phyloP scores from a whole-genome alignment of 31 red algal species.

The Bonnemaisonia californica region DNA sequence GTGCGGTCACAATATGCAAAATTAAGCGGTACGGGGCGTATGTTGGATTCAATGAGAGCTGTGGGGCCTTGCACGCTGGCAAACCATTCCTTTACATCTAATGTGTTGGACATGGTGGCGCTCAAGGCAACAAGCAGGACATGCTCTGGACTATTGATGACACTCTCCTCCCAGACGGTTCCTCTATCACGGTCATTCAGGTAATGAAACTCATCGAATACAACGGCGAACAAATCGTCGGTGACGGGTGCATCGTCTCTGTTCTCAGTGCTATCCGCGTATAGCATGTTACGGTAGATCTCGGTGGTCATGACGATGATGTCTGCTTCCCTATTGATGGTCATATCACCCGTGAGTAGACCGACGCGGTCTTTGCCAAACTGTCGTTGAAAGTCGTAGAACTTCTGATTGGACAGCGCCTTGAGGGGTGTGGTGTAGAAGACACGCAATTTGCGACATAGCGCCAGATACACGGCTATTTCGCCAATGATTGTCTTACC shows the following conservation, averaged over 20 bases:
- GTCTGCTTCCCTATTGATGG: conserved; percentile 79
- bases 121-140: conserved; percentile 84
- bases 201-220: conserved; percentile 99
- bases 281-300: conserved; percentile 99
- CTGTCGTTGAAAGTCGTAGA: conserved; percentile 80
- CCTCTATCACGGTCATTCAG: conserved; percentile 91
- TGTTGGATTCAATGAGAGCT: conserved; percentile 52
- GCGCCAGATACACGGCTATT: conserved; percentile 86
- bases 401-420: conserved; percentile 98
- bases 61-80: conserved; percentile 83
- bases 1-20: conserved; percentile 75
- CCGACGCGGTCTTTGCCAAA: conserved; percentile 82
- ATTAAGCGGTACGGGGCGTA: conserved; percentile 89
- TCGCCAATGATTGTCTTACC: conserved; percentile 98
- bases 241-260: conserved; percentile 13
- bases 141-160: conserved; percentile 85
- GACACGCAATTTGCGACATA: conserved; percentile 63
- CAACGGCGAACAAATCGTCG: conserved; percentile 83
- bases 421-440: conserved; percentile 99
- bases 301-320: conserved; percentile 98
- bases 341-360: conserved; percentile 90
- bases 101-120: conserved; percentile 91
- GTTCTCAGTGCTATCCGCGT: conserved; percentile 56
- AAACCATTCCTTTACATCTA: conserved; percentile 88
- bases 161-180: conserved; percentile 95